Conservation (phyloP, 352 stramenopile species). For the Peronospora destructor region DNA sequence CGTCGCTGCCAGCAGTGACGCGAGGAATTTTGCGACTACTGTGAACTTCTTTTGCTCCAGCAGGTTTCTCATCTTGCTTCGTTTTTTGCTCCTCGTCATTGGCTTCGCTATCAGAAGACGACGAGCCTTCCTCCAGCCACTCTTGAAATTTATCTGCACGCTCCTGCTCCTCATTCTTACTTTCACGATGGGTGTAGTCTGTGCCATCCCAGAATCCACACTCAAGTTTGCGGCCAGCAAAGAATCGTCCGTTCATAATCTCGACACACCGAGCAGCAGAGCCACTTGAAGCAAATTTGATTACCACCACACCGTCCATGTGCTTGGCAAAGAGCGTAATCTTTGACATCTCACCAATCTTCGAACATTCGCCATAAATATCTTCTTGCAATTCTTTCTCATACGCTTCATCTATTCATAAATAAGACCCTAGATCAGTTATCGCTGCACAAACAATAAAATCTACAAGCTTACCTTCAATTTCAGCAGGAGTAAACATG, state of each 20-base stretch:
- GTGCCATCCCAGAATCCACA: slow-evolving; percentile 93
- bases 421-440: neutral
- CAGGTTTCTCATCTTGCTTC: slow-evolving; percentile 1
- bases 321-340: slow-evolving; percentile 95
- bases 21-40: slow-evolving; percentile 24
- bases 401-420: slow-evolving; percentile 48
- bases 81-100: slow-evolving; percentile 30
- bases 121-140: slow-evolving; percentile 88
- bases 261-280: slow-evolving; percentile 84
- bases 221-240: slow-evolving; percentile 80
- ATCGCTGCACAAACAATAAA: neutral
- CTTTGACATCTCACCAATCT: slow-evolving; percentile 79
- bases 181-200: slow-evolving; percentile 87
- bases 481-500: slow-evolving; percentile 90
- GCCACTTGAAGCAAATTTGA: slow-evolving; percentile 90
- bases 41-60: slow-evolving; percentile 11
- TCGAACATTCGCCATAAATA: slow-evolving; percentile 78
- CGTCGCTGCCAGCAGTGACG: slow-evolving; percentile 24
- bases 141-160: slow-evolving; percentile 90
- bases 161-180: slow-evolving; percentile 72
- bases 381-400: slow-evolving; percentile 71
- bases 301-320: slow-evolving; percentile 87
- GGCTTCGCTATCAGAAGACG: slow-evolving; percentile 44
- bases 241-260: slow-evolving; percentile 86
- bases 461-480: slow-evolving; percentile 40